A percentile compares a stretch with the other conserved stretches of the same genome.
phyloP scores from a whole-genome alignment of 371 early-diverging fungal species.

The Mortierella sp. region DNA sequence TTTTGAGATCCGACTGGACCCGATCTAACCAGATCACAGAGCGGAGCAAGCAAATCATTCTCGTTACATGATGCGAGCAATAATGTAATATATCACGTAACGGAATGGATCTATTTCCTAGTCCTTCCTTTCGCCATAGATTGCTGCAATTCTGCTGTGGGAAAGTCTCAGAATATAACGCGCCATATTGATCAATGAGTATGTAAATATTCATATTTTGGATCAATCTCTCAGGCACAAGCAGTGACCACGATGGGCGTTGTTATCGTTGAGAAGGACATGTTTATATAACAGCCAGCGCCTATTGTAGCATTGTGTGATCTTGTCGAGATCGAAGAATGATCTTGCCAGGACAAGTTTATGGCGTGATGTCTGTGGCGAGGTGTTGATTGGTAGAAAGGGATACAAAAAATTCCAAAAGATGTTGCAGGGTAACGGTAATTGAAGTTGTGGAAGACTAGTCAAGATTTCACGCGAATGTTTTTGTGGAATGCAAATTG shows the following conservation, averaged over 20 bases:
- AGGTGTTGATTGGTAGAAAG: neutral
- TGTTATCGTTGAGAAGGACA: neutral
- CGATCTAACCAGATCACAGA: constrained; percentile 16
- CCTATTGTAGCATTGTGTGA: neutral
- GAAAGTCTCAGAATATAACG: neutral
- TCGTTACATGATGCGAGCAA: neutral
- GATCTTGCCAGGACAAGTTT: neutral
- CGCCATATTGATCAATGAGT: neutral
- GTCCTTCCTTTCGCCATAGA: neutral
- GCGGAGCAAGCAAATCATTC: neutral
- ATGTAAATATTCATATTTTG: neutral
- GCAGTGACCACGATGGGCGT: neutral
- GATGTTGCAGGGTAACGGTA: neutral
- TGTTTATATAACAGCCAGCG: neutral
- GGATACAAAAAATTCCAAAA: neutral
- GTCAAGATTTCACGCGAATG: neutral
- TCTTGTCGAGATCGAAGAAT: neutral
- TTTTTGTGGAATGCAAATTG: neutral
- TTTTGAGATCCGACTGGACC: constrained; percentile 38
- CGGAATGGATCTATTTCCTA: neutral
- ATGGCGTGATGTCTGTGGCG: neutral
- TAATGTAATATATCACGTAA: too few species aligned
- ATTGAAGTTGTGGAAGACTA: neutral
- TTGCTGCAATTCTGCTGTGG: neutral
- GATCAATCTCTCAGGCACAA: neutral